Conservation (phyloP, 2,329 filamentous ascomycete genomes). For the Colletotrichum shisoi region DNA sequence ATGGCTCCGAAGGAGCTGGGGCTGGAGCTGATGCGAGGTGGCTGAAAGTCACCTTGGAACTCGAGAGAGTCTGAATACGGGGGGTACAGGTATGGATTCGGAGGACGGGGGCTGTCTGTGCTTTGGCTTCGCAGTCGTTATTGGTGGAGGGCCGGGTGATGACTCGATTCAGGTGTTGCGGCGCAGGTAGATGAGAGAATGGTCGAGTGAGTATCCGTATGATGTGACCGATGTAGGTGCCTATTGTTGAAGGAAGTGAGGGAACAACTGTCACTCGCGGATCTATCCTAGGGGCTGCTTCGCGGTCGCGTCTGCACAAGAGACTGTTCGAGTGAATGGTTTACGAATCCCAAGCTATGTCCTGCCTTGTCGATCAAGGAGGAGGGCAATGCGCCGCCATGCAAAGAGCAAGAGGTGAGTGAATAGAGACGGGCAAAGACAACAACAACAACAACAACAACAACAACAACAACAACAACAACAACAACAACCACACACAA, state of each 20-base stretch:
- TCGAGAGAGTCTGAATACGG: constrained; percentile 18
- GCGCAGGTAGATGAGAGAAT: not conserved
- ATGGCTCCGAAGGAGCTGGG: constrained; percentile 4
- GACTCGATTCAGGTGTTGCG: constrained; percentile 22
- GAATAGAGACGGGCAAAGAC: not conserved
- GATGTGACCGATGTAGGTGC: not conserved
- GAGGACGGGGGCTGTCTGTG: not conserved
- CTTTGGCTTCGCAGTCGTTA: constrained; percentile 10
- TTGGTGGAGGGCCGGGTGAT: constrained; percentile 30
- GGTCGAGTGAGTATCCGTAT: not conserved
- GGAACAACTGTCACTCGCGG: not conserved
- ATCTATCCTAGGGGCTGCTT: not conserved
- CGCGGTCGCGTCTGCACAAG: not conserved
- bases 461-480: too few species aligned
- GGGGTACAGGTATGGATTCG: not conserved
- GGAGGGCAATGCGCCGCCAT: constrained; percentile 24
- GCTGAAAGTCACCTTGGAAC: constrained; percentile 11
- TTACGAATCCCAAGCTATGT: constrained; percentile 25
- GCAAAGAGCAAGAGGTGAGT: not conserved
- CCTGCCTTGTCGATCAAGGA: constrained; percentile 29
- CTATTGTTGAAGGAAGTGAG: not conserved
- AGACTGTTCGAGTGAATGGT: not conserved
- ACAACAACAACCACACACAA: not conserved
- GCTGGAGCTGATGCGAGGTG: constrained; percentile 9
- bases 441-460: too few species aligned